phyloP scores from a whole-genome alignment of 2,329 filamentous ascomycete species.

The Plectosphaerella cucumerina region DNA sequence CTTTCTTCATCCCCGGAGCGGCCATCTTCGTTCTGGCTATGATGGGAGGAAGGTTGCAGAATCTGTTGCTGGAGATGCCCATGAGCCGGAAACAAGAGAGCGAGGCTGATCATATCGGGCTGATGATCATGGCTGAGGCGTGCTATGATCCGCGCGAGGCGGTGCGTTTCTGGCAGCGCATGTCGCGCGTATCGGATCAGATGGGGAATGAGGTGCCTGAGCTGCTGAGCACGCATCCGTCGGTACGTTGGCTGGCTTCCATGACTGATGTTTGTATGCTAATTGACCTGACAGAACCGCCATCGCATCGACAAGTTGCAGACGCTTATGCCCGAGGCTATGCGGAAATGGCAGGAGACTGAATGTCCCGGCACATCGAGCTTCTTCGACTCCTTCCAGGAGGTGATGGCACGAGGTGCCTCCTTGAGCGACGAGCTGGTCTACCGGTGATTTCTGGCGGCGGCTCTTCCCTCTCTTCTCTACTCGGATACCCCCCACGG shows the following conservation, averaged over 20 bases:
- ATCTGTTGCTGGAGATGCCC: conserved; percentile 62
- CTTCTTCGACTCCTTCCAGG: conserved; percentile 49
- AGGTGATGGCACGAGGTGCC: conserved; percentile 36
- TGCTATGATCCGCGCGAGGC: conserved; percentile 71
- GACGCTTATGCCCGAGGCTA: conserved; percentile 56
- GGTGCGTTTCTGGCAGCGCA: conserved; percentile 61
- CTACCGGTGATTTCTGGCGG: conserved; percentile 16
- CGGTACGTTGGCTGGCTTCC: conserved; percentile 37
- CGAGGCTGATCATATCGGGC: conserved; percentile 76
- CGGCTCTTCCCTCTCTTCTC: neutral
- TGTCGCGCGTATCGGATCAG: conserved; percentile 47
- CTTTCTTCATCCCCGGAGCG: conserved; percentile 36
- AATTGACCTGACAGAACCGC: conserved; percentile 41
- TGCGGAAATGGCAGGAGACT: conserved; percentile 49
- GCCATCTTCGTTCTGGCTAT: conserved; percentile 34
- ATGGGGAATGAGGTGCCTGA: conserved; percentile 54
- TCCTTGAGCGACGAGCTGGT: neutral
- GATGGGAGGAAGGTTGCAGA: conserved; percentile 43
- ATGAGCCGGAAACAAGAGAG: conserved; percentile 69
- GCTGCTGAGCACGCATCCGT: conserved; percentile 74
- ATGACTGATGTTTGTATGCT: neutral
- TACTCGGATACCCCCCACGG: neutral
- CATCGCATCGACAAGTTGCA: conserved; percentile 62
- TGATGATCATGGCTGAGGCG: conserved; percentile 79
- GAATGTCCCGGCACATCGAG: conserved; percentile 48